Base-by-base conservation (phyloP, 116 monocot genomes). In the Thalassia testudinum region DNA sequence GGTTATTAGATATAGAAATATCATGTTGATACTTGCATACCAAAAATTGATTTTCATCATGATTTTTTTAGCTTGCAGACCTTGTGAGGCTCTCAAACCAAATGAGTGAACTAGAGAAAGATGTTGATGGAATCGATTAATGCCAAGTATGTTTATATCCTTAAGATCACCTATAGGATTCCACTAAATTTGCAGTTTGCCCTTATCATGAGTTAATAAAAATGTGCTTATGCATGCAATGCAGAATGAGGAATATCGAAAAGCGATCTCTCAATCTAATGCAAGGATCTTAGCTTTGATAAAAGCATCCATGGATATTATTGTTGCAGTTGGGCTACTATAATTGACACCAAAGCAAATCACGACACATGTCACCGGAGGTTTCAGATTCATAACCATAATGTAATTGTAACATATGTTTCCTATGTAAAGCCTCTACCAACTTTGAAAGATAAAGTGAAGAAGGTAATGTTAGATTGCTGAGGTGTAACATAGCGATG, bases 321-420 rank as follows among this genome's bases (percentile, higher is more conserved):
- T 90, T 28, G 90, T 99, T 51, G 99, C 99, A 26, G 55, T 80
- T 24, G 99, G 99, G 57, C 75, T 99, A 59, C 90, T 99, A 43
- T 86, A 86, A 45, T 61, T 99, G 28, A 75, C 86, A 19, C 90
- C 90, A 4, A 80, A 80, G 71, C 86, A 75, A 21, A 69, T 99
- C 57, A 90, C 85, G 43, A 78, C 90, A 27, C 85, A 90, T 25
- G 80, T 90, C 12, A 90, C 80, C 0, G 90, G 99, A 45, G 86
- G 55, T 0, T 71, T 80, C 50, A 86, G 99, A 19, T 90, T 99
- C 43, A 19, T 78, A 34, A 34, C 30, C n/a, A n/a, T n/a, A n/a
- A n/a, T n/a, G n/a, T n/a, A n/a, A n/a, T n/a, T n/a, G n/a, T n/a
- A n/a, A n/a, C n/a, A n/a, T n/a, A n/a, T n/a, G n/a, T n/a, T n/a